Base-by-base conservation (phyloP, 78 protist genomes). In the Paratrimastix pyriformis region DNA sequence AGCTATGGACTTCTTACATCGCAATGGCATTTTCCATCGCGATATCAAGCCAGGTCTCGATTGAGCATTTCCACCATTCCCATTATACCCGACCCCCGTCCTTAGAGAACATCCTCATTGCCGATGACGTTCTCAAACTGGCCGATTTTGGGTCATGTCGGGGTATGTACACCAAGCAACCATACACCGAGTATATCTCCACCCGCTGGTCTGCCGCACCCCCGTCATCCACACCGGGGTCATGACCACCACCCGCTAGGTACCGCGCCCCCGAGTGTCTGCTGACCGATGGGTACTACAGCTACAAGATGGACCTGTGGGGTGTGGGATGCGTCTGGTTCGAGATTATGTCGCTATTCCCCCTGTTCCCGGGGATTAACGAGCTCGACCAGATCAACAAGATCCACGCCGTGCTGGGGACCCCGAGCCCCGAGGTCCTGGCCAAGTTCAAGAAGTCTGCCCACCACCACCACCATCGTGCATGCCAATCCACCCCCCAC, bases 11-110 rank as follows among this genome's bases (percentile, higher is more conserved):
- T 87, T 81, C 84, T 85, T 84, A 87, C 96, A 92, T 77, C 55
- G 84, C 30, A 82, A 83, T 42, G 87, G 87, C 5, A 88, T 86
- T 57, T 92, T 92, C 55, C 96, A 92, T 65, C 78, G 96, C 0
- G 96, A 92, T 75, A 77, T 92, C 58, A 92, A 92, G 75, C 96
- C 96, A 0, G n/a, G n/a, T n/a, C n/a, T n/a, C n/a, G n/a, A n/a
- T n/a, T n/a, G n/a, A n/a, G n/a, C n/a, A n/a, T n/a, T n/a, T n/a
- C n/a, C n/a, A n/a, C n/a, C n/a, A n/a, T n/a, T n/a, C n/a, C n/a
- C n/a, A n/a, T n/a, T n/a, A n/a, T n/a, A n/a, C n/a, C n/a, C n/a
- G n/a, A n/a, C n/a, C n/a, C n/a, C n/a, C n/a, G n/a, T n/a, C n/a
- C n/a, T n/a, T n/a, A n/a, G 96, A 92, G 62, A 92, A 92, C 77